Percentiles rank a stretch among this genome's conserved stretches.
phyloP scores from a whole-genome alignment of 140 eudicot genomes.

The Flaveria floridana region DNA sequence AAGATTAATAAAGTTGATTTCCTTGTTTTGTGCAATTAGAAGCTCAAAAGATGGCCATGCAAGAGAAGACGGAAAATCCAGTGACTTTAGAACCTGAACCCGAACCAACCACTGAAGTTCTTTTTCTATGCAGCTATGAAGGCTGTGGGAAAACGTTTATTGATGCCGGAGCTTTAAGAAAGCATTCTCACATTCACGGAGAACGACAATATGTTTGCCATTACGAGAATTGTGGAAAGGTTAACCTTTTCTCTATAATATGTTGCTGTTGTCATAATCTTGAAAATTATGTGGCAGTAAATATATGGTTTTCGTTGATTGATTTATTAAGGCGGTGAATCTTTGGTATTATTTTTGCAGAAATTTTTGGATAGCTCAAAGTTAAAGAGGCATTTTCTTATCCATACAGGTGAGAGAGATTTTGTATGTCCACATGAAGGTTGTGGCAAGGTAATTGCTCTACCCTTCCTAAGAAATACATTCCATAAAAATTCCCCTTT shows the following conservation, averaged over 20 bases:
- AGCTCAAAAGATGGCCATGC: slow-evolving; percentile 66
- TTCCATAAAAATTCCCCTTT: background rate
- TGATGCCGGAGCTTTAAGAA: slow-evolving; percentile 88
- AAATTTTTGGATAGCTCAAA: slow-evolving; percentile 98
- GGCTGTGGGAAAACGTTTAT: slow-evolving; percentile 96
- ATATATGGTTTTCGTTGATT: slow-evolving; percentile 22
- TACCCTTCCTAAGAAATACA: background rate
- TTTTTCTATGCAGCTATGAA: slow-evolving; percentile 92
- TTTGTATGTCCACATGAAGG: slow-evolving; percentile 95
- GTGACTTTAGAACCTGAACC: slow-evolving; percentile 70
- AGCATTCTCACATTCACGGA: slow-evolving; percentile 96
- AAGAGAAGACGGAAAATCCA: slow-evolving; percentile 62
- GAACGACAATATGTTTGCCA: slow-evolving; percentile 92
- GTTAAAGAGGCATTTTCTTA: slow-evolving; percentile 85
- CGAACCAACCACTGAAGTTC: slow-evolving; percentile 92
- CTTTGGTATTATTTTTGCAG: slow-evolving; percentile 50
- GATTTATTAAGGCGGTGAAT: slow-evolving; percentile 16
- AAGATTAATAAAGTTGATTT: slow-evolving; percentile 11
- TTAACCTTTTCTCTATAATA: slow-evolving; percentile 15
- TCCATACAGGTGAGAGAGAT: slow-evolving; percentile 96
- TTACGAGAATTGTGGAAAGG: slow-evolving; percentile 87
- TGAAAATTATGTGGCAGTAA: slow-evolving; percentile 8
- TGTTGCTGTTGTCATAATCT: background rate
- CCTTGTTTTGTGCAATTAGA: slow-evolving; percentile 39
- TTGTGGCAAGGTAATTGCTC: slow-evolving; percentile 85